Conservation (phyloP, 2,329 filamentous ascomycete species). For the Plenodomus lindquistii region DNA sequence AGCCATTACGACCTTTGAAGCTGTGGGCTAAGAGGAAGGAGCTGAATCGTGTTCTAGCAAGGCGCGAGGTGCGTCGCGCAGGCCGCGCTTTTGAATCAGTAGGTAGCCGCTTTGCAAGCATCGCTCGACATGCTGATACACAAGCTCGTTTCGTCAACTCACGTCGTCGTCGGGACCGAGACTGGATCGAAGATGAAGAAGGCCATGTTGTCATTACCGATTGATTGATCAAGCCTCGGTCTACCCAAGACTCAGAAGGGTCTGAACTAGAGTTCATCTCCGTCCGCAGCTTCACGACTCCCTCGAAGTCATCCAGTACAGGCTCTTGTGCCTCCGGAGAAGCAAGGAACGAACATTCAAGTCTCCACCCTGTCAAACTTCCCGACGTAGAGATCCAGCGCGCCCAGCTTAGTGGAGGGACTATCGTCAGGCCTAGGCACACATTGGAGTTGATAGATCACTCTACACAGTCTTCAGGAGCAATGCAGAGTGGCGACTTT, state of each 20-base stretch:
- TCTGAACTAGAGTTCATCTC: not conserved
- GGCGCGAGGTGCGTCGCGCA: too few relatives aligned
- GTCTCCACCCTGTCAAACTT: not conserved
- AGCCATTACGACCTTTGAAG: too few relatives aligned
- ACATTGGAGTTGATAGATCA: conserved; percentile 24
- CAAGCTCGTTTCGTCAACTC: too few relatives aligned
- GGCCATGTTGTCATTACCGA: too few relatives aligned
- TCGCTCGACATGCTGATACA: too few relatives aligned
- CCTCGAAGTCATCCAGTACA: not conserved
- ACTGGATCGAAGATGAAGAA: too few relatives aligned
- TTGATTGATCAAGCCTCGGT: too few relatives aligned
- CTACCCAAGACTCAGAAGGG: not conserved
- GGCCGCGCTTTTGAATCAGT: too few relatives aligned
- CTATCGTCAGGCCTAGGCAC: conserved; percentile 4
- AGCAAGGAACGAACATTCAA: not conserved
- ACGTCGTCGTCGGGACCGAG: too few relatives aligned
- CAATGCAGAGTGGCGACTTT: conserved; percentile 26
- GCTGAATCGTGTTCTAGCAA: too few relatives aligned
- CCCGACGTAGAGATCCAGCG: not conserved
- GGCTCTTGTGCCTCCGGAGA: not conserved
- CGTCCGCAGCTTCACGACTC: not conserved
- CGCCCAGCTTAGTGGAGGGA: not conserved
- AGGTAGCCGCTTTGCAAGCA: too few relatives aligned
- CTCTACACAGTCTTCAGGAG: not conserved
- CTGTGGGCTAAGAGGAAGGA: too few relatives aligned